Percentiles rank a stretch among this genome's conserved stretches.
These are phyloP conservation scores for Cercospora sesami DNA, from an alignment of 2,329 filamentous ascomycete genomes.

Conservation along the genomic window DNA sequence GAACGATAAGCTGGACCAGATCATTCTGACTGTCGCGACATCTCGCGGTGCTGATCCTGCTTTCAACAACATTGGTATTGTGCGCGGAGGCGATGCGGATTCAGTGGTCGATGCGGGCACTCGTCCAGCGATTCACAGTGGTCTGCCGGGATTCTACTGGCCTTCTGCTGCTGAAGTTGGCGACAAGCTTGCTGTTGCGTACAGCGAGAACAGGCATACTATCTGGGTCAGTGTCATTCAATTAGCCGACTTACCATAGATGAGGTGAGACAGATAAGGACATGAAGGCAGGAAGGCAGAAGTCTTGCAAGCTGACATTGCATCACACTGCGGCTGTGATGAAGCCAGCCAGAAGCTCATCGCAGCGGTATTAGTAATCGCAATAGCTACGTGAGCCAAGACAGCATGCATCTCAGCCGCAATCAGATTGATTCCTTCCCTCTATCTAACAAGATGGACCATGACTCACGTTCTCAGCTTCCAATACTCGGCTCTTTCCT, in stretches of 20 bases:
- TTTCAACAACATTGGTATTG: constrained; percentile 16
- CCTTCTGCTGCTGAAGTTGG: constrained; percentile 16
- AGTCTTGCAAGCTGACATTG: too few species aligned
- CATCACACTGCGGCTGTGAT: too few species aligned
- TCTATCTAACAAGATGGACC: neutral
- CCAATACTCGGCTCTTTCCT: neutral
- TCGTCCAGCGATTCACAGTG: constrained; percentile 2
- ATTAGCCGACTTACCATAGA: constrained; percentile 14
- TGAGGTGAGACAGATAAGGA: fast-evolving
- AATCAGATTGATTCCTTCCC: neutral
- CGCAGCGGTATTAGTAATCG: neutral
- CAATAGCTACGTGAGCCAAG: neutral
- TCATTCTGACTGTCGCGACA: constrained; percentile 11
- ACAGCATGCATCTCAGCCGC: neutral
- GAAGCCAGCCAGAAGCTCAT: neutral
- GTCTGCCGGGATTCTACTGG: constrained; percentile 18
- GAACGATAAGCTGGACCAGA: constrained; percentile 10
- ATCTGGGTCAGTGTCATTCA: constrained; percentile 20
- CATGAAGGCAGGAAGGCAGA: neutral
- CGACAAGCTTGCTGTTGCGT: constrained; percentile 18
- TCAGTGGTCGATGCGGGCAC: constrained; percentile 1
- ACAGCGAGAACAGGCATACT: constrained; percentile 16
- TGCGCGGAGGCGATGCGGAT: constrained; percentile 19
- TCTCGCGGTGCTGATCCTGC: constrained; percentile 15
- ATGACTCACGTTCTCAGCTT: neutral